Conservation (phyloP, 2,329 filamentous ascomycete species). For the Podosphaera aphanis region DNA sequence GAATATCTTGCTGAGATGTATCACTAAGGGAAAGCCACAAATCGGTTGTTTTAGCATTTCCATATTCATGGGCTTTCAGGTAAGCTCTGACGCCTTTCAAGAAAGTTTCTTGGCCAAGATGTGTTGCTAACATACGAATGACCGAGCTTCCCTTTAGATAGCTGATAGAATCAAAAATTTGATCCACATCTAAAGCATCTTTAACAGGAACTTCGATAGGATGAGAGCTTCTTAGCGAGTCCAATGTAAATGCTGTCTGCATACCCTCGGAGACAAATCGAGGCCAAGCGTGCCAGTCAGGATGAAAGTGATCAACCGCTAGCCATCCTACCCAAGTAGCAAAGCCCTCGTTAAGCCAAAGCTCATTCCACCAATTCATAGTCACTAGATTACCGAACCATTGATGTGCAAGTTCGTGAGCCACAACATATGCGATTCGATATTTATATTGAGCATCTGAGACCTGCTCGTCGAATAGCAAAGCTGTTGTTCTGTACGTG, state of each 20-base stretch:
- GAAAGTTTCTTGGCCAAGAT: conserved; percentile 74
- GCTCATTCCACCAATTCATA: conserved; percentile 81
- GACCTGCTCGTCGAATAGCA: conserved; percentile 83
- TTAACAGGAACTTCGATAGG: conserved; percentile 88
- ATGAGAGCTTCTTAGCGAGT: conserved; percentile 76
- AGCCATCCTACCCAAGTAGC: conserved; percentile 93
- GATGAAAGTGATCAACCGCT: conserved; percentile 58
- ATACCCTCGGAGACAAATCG: conserved; percentile 92
- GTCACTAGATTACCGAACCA: conserved; percentile 93
- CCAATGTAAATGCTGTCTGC: conserved; percentile 74
- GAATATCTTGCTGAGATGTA: conserved; percentile 70
- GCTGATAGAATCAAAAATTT: conserved; percentile 93
- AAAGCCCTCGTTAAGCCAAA: conserved; percentile 78
- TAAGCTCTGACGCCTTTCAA: conserved; percentile 76
- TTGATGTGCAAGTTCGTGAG: conserved; percentile 91
- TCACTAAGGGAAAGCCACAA: conserved; percentile 76
- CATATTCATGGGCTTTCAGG: conserved; percentile 67
- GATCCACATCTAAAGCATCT: conserved; percentile 86
- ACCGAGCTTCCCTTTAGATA: conserved; percentile 93
- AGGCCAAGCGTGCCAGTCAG: conserved; percentile 93
- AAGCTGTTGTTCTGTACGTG: conserved; percentile 83
- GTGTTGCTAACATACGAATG: conserved; percentile 83
- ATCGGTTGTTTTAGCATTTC: conserved; percentile 75
- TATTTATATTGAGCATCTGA: conserved; percentile 84
- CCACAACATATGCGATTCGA: conserved; percentile 84